These are phyloP conservation scores for Quercus bicolor DNA, from an alignment of 306 rosid species.

Conservation along the genomic window DNA sequence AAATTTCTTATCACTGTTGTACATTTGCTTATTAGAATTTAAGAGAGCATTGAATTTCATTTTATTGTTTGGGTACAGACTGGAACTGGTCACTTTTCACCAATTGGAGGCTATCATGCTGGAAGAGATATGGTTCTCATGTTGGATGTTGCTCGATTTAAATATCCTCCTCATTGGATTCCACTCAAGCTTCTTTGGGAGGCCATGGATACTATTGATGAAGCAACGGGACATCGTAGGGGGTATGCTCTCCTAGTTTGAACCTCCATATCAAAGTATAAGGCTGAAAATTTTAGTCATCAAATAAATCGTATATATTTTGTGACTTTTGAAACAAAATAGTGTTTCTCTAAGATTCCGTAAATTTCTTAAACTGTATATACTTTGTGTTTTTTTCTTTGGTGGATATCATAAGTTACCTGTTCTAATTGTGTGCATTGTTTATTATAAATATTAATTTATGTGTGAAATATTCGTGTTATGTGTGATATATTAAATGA, in stretches of 20 bases:
- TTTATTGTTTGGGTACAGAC: constrained; percentile 53
- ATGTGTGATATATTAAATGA: background rate
- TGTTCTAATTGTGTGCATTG: background rate
- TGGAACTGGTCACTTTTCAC: constrained; percentile 91
- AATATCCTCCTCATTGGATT: constrained; percentile 98
- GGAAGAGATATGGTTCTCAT: constrained; percentile 83
- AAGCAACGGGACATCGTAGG: constrained; percentile 61
- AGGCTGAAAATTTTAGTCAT: background rate
- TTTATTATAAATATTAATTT: background rate
- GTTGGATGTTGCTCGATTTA: constrained; percentile 93
- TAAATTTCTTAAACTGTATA: background rate
- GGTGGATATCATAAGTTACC: background rate
- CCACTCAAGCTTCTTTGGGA: constrained; percentile 82
- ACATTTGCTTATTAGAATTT: background rate
- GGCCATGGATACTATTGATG: constrained; percentile 68
- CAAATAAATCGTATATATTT: background rate
- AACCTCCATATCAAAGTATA: background rate
- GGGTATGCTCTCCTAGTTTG: constrained; percentile 46
- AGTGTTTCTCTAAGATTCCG: background rate
- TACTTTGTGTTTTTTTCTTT: background rate
- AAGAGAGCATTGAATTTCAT: constrained; percentile 15
- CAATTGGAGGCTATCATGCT: constrained; percentile 84
- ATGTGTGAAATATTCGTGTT: background rate
- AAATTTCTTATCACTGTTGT: background rate
- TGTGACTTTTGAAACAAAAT: background rate